Conservation (phyloP, 2,329 filamentous ascomycete genomes). For the Aphanocladium album region DNA sequence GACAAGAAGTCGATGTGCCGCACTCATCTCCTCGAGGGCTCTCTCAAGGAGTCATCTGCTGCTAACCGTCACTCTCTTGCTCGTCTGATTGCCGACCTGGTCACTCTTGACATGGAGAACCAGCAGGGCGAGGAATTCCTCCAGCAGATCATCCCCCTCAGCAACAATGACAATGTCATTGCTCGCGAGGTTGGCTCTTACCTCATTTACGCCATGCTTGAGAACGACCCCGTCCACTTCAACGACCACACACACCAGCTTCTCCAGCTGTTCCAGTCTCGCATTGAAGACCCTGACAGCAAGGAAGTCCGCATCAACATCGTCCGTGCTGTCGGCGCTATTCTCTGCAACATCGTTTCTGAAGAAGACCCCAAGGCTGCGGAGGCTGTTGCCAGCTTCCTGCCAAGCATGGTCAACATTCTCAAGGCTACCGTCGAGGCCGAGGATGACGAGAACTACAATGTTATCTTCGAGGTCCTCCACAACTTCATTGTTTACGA, state of each 20-base stretch:
- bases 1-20: slow-evolving; percentile 77
- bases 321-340: slow-evolving; percentile 79
- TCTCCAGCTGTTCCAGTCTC: slow-evolving; percentile 77
- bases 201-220: slow-evolving; percentile 86
- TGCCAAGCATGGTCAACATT: slow-evolving; percentile 85
- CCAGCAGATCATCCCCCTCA: slow-evolving; percentile 71
- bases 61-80: slow-evolving; percentile 81
- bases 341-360: slow-evolving; percentile 81
- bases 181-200: slow-evolving; percentile 90
- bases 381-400: slow-evolving; percentile 68
- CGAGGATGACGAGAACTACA: slow-evolving; percentile 79
- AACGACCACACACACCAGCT: slow-evolving; percentile 74
- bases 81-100: slow-evolving; percentile 81
- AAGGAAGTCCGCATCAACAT: slow-evolving; percentile 93
- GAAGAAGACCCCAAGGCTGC: slow-evolving; percentile 76
- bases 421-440: slow-evolving; percentile 77
- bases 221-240: slow-evolving; percentile 81
- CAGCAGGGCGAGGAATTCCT: slow-evolving; percentile 82
- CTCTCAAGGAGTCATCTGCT: slow-evolving; percentile 71
- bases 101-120: slow-evolving; percentile 68
- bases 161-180: slow-evolving; percentile 65
- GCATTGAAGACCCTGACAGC: slow-evolving; percentile 86
- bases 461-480: slow-evolving; percentile 93
- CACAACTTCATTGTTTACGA: slow-evolving; percentile 91
- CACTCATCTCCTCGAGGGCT: slow-evolving; percentile 76